A percentile compares a stretch with the other conserved stretches of the same genome.
phyloP scores from a whole-genome alignment of 2,329 filamentous ascomycete genomes.

The Phaeophleospora eucalypticola region DNA sequence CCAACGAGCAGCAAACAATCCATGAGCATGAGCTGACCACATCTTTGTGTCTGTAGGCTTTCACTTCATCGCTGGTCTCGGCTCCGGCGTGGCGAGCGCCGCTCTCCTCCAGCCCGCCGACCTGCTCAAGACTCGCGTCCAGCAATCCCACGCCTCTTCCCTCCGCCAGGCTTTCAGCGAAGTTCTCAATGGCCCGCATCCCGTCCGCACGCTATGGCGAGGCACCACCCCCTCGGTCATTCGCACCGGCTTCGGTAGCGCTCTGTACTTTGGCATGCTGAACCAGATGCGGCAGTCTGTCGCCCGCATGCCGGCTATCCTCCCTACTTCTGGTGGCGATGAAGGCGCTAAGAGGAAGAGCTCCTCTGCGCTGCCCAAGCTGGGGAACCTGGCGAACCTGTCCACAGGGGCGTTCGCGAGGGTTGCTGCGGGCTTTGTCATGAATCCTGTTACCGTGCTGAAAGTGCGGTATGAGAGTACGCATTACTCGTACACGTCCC shows the following conservation, averaged over 20 bases:
- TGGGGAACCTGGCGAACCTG: slow-evolving; percentile 81
- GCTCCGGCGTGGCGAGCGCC: slow-evolving; percentile 81
- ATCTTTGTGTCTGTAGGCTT: slow-evolving; percentile 51
- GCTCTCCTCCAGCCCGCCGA: slow-evolving; percentile 92
- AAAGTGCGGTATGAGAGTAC: slow-evolving; percentile 94
- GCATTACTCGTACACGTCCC: slow-evolving; percentile 75
- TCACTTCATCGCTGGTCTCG: slow-evolving; percentile 84
- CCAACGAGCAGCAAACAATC: neutral
- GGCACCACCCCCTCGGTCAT: slow-evolving; percentile 90
- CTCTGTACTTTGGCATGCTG: slow-evolving; percentile 87
- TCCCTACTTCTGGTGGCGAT: slow-evolving; percentile 5
- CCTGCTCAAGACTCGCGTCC: slow-evolving; percentile 91
- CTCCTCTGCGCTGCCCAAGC: slow-evolving; percentile 73
- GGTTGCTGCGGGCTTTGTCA: slow-evolving; percentile 78
- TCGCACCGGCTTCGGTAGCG: slow-evolving; percentile 86
- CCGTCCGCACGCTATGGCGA: slow-evolving; percentile 78
- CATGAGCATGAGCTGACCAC: slow-evolving; percentile 6
- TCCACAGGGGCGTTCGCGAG: slow-evolving; percentile 78
- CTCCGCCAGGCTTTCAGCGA: slow-evolving; percentile 65
- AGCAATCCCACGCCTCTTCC: slow-evolving; percentile 68
- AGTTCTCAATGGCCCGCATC: slow-evolving; percentile 63
- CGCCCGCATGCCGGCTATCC: slow-evolving; percentile 25
- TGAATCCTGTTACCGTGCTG: slow-evolving; percentile 95
- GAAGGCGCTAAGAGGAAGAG: slow-evolving; percentile 8
- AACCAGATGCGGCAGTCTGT: slow-evolving; percentile 55